Percentiles rank a stretch among this genome's conserved stretches.
These are phyloP conservation scores for Petasospora fabianii DNA, from an alignment of 1,139 yeast genomes.

Conservation along the genomic window DNA sequence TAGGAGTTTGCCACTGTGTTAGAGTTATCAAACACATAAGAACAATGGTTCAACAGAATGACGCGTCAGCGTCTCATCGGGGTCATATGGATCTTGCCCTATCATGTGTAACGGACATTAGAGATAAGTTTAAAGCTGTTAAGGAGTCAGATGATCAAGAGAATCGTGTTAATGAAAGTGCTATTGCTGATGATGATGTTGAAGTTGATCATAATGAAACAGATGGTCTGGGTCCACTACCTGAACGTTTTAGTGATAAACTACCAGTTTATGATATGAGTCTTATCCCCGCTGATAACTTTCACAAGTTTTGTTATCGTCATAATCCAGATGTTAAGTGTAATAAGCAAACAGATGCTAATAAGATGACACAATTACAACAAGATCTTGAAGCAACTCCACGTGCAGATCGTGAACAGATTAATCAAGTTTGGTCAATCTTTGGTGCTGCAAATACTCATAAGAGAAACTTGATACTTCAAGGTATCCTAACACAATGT, in stretches of 20 bases:
- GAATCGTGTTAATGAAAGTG: slow-evolving; percentile 3
- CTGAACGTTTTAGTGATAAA: background rate
- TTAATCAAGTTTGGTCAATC: slow-evolving; percentile 74
- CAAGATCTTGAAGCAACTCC: slow-evolving; percentile 55
- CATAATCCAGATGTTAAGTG: slow-evolving; percentile 84
- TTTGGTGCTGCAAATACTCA: slow-evolving; percentile 67
- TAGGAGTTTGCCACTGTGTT: too few relatives aligned
- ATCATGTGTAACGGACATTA: too few relatives aligned
- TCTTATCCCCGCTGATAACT: slow-evolving; percentile 38
- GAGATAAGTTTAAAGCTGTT: too few relatives aligned
- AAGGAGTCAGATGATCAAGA: background rate
- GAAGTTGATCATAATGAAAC: background rate
- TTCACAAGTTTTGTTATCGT: slow-evolving; percentile 75
- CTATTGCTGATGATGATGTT: slow-evolving; percentile 6
- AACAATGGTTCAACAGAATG: too few relatives aligned
- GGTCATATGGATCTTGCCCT: too few relatives aligned
- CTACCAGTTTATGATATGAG: slow-evolving; percentile 10
- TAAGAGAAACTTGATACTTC: slow-evolving; percentile 70
- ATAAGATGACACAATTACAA: slow-evolving; percentile 57
- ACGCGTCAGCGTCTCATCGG: too few relatives aligned
- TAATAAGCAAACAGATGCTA: slow-evolving; percentile 66
- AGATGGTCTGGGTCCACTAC: too few relatives aligned
- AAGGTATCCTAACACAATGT: slow-evolving; percentile 83
- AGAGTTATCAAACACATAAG: too few relatives aligned
- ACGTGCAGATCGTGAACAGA: slow-evolving; percentile 62